Evolutionary conservation across 441 rosid species (phyloP), one percentile per base, ranked within the genome.

Genomic region (Iberis amara): DNA sequence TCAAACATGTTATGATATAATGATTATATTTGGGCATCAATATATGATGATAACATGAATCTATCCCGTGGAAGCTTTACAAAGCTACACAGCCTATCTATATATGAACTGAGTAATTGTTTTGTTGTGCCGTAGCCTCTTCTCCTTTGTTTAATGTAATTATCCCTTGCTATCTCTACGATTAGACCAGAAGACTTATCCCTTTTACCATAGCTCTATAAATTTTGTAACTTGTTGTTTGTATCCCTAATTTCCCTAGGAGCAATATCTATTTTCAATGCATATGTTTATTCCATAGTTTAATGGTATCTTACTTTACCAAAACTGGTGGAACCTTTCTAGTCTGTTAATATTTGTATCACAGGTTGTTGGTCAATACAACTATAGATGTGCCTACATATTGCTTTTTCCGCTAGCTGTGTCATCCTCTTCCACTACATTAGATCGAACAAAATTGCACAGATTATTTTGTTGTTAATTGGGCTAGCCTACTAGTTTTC

Each of bases 11-110:
- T 57, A 40, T 4, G 11, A 39, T 39, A 30, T 21, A 31, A 11
- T 47, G 45, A 24, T 59, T 23, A 33, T 39, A 50, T 49, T 42
- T 47, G 38, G 31, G 40, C 49, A n/a, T 10, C 32, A 63, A 41
- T 13, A 14, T 33, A 0, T 8, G 42, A 45, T 44, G 33, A 46
- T 36, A 57, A 9, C 18, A 24, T 57, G 46, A 57, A 39, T 48
- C 36, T n/a, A 11, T 48, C 33, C 38, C 3, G 44, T 14, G 35
- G 47, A 23, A 41, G 36, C 40, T 40, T 39, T 39, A 31, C 15
- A 8, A 40, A 12, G 14, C 46, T 47, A 57, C 13, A 26, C 8
- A 37, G 38, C 33, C 44, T 26, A 40, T 9, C 8, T 31, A 52
- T 50, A 43, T 49, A 24, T 15, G 42, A 50, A 7, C 21, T 10